Evolutionary conservation across 495 filamentous ascomycete genomes (phyloP), one percentile per base, ranked within the genome.

Genomic region (Podospora didyma): DNA sequence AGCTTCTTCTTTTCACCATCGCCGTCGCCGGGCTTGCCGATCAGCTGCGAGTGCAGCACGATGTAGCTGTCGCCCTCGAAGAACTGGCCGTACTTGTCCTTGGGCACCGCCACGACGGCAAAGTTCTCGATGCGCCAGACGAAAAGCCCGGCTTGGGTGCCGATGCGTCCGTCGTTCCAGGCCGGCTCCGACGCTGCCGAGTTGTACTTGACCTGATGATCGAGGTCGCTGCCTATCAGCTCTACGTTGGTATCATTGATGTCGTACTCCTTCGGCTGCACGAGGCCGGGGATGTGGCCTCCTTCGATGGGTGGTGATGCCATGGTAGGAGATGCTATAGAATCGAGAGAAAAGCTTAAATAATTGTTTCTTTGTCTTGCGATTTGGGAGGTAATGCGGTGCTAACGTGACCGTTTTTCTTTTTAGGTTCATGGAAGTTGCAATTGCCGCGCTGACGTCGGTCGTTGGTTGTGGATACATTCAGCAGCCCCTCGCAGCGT

Each of bases 11-110:
- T 42, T 7, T 7, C 34, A 0, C 9, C 34, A 10, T 1, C 16
- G 14, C n/a, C 39, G 39, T 42, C 39, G 7, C 12, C n/a, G 12
- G 12, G 1, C 5, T 42, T 42, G 39, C n/a, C n/a, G 5, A 16
- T 42, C 39, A 14, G 12, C 14, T 78, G 78, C 0, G 80, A 77
- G 62, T 81, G 72, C 45, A 86, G 69, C 16, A 86, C 67, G 54
- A 86, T 83, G 60, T 82, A 86, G 68, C 81, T 84, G 59, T 86
- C 83, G 14, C 82, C 82, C 22, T 85, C 79, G 62, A 81, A 81
- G 67, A 86, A 86, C 34, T 79, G 65, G 17, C 83, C 83, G 20
- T 73, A 60, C 14, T 69, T 72, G 16, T 79, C 67, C 34, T 72
- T 75, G 21, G 83, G 81, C 76, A 81, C 82, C n/a, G 78, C 66